Evolutionary conservation across 2,329 filamentous ascomycete genomes (phyloP).

Genomic region (Penicillium freii): DNA sequence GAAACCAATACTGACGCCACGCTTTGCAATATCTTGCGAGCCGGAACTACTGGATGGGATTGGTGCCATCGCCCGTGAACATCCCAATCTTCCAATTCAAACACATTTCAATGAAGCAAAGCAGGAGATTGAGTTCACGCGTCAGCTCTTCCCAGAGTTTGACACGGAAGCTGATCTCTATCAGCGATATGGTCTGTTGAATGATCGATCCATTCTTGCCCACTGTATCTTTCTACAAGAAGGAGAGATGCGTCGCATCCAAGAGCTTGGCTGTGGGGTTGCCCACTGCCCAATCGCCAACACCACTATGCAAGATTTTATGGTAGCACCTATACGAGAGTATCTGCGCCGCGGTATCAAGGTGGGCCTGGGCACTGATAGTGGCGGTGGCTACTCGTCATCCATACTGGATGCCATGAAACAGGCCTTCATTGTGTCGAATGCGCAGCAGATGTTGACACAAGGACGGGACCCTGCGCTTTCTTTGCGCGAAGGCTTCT

Average conservation of each 20-base stretch:
- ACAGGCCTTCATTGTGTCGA: conserved; percentile 55
- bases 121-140: conserved; percentile 59
- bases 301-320: conserved; percentile 58
- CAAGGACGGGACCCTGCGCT: conserved; percentile 47
- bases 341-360: conserved; percentile 60
- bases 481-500: conserved; percentile 55
- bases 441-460: conserved; percentile 35
- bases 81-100: conserved; percentile 58
- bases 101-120: conserved; percentile 67
- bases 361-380: conserved; percentile 66
- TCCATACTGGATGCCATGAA: conserved; percentile 50
- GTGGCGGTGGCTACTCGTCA: conserved; percentile 61
- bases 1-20: conserved; percentile 55
- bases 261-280: conserved; percentile 54
- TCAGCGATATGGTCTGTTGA: conserved; percentile 55
- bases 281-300: conserved; percentile 66
- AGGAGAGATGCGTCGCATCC: conserved; percentile 53
- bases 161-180: conserved; percentile 61
- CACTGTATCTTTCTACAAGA: conserved; percentile 64
- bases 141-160: conserved; percentile 56
- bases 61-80: conserved; percentile 51
- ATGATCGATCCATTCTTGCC: conserved; percentile 58
- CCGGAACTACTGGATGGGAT: conserved; percentile 55
- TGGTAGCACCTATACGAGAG: conserved; percentile 59
- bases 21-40: conserved; percentile 62